Percentiles rank a stretch among this genome's conserved stretches.
These are phyloP conservation scores for Ensete ventricosum DNA, from an alignment of 176 grass and related monocot species.

Conservation along the genomic window DNA sequence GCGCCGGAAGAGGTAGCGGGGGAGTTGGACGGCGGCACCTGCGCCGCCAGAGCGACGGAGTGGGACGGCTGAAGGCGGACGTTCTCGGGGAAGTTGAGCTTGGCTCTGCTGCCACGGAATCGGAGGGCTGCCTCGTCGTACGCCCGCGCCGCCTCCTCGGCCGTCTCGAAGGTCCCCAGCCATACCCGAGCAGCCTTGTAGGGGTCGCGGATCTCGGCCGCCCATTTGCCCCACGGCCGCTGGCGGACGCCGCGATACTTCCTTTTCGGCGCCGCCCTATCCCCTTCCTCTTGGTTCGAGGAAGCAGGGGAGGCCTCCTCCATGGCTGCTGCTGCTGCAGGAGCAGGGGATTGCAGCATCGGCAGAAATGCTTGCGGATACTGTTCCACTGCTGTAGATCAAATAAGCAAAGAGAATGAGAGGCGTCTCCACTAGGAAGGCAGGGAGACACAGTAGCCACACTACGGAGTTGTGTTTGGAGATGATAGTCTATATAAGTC, in stretches of 20 bases:
- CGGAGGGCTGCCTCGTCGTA: constrained; percentile 95
- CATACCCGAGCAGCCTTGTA: constrained; percentile 97
- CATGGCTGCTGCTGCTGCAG: constrained; percentile 22
- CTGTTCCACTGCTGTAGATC: neutral
- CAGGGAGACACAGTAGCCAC: too few species aligned
- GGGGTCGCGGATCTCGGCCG: constrained; percentile 96
- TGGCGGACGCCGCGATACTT: constrained; percentile 86
- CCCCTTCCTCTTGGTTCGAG: constrained; percentile 16
- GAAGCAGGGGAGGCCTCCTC: constrained; percentile 36
- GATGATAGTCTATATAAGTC: too few species aligned
- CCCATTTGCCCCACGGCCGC: constrained; percentile 99
- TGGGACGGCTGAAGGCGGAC: constrained; percentile 38
- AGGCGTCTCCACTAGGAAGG: too few species aligned
- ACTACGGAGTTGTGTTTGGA: too few species aligned
- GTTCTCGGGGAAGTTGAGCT: constrained; percentile 98
- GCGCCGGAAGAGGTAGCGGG: neutral
- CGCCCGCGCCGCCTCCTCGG: constrained; percentile 87
- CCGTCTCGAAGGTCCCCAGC: constrained; percentile 97
- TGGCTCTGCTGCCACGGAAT: constrained; percentile 83
- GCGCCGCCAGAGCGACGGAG: constrained; percentile 2
- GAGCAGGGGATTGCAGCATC: neutral
- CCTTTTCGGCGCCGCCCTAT: constrained; percentile 18
- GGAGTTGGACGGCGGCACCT: neutral
- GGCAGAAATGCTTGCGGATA: neutral
- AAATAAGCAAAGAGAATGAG: neutral